Evolutionary conservation across 2,329 filamentous ascomycete species (phyloP), one percentile per base, ranked within the genome.

Genomic region (Ceratocystis destructans): DNA sequence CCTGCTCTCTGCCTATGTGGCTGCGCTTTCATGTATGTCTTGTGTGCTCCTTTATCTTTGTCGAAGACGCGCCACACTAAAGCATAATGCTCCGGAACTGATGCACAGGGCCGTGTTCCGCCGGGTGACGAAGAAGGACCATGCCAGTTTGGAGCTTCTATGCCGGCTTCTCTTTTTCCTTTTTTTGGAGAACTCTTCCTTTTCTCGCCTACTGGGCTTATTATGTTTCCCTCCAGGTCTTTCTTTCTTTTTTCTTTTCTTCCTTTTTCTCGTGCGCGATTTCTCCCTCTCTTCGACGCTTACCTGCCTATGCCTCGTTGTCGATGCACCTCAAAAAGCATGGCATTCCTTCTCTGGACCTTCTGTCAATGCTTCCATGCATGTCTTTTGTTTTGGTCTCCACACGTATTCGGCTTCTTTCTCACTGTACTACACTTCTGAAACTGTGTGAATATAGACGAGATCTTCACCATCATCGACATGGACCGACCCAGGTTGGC

Each of bases 331-430:
- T 33, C 28, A 53, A 17, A 41, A 2, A 7, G 28, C 20, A 37
- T 10, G 22, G 57, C 31, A 50, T 25, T 31, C 17, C 41, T 64
- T 67, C 65, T 46, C 12, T 64, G 61, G 33, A 45, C 22, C 65
- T 67, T 67, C 65, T 64, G 65, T 64, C 28, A 20, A 37, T 57
- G 48, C 61, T 67, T 67, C 65, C 41, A 67, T 67, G 65, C 61
- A 63, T 63, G 31, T 57, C n/a, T 37, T 37, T 62, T 46, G 25
- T 46, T 20, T 63, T 63, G 44, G 33, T 33, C 53, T 57, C 53
- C 53, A 33, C 53, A n/a, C 25, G 53, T 17, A 57, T 63, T 37
- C 61, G 45, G 61, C 44, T 33, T 50, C 46, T 63, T 46, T 48
- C 20, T 33, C 10, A n/a, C 28, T 50, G 61, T 63, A 48, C 44